phyloP scores from a whole-genome alignment of 2,329 filamentous ascomycete genomes.

The Trichophyton rubrum region DNA sequence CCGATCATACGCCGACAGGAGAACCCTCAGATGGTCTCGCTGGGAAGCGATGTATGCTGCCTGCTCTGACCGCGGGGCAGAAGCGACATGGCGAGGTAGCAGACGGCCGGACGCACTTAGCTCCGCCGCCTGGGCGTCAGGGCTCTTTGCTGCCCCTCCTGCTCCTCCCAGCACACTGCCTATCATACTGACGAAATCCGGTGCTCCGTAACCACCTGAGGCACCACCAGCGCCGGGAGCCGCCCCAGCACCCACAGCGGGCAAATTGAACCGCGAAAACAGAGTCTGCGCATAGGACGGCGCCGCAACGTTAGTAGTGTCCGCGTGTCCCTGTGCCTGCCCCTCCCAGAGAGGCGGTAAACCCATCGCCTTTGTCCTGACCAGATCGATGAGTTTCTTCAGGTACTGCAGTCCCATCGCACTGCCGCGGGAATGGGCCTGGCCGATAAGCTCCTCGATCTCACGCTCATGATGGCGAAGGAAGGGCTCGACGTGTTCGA shows the following conservation, averaged over 20 bases:
- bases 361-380: conserved; percentile 69
- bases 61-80: conserved; percentile 49
- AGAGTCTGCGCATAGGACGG: conserved; percentile 63
- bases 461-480: conserved; percentile 72
- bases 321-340: conserved; percentile 26
- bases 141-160: conserved; percentile 30
- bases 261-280: conserved; percentile 75
- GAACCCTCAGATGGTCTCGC: conserved; percentile 60
- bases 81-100: conserved; percentile 56
- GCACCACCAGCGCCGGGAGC: conserved; percentile 25
- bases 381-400: conserved; percentile 54
- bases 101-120: conserved; percentile 49
- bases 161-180: conserved; percentile 59
- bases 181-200: conserved; percentile 66
- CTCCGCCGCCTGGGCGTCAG: conserved; percentile 35
- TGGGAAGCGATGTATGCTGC: conserved; percentile 66
- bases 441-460: conserved; percentile 82
- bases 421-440: conserved; percentile 65
- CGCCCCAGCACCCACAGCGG: conserved; percentile 43
- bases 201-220: conserved; percentile 8
- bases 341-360: conserved; percentile 49
- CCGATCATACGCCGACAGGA: conserved; percentile 65
- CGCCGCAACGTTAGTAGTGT: conserved; percentile 25
- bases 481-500: conserved; percentile 75
- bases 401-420: conserved; percentile 64